Base-by-base conservation (phyloP, 1,139 yeast species). In the Lipomyces yarrowii region DNA sequence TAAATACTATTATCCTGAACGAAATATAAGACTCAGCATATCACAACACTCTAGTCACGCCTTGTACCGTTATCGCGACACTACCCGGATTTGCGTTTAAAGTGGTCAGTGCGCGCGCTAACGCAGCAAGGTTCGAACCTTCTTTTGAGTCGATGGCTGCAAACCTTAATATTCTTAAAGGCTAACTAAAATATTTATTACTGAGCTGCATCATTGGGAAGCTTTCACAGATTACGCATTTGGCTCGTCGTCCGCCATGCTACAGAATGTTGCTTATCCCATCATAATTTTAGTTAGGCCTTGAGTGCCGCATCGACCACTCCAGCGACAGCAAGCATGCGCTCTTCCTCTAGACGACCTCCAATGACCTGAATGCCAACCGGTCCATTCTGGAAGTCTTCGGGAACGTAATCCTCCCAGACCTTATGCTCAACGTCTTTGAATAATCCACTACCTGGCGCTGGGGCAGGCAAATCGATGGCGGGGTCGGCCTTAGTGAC, bases 401-500 rank as follows among this genome's bases (percentile, higher is more conserved):
- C 78, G 0, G 83, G 81, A 37, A 73, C 74, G 70, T 80, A 66
- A 42, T 66, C 69, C 33, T 64, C 69, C 68, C 68, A 66, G n/a
- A 35, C 7, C 10, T 30, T 48, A 61, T 61, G 58, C 62, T 66
- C 77, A 64, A 69, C 64, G 30, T 68, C 70, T 56, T 64, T 69
- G 65, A 77, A 79, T 60, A 70, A 61, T 8, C 73, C 74, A 39
- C 72, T 71, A 23, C 67, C 69, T 7, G 76, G 76, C 55, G 77
- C 71, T 48, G 74, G 77, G 64, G 67, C 68, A 18, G 70, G 65
- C 11, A 64, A 48, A 69, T 82, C 88, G 3, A 80, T 68, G 2
- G 73, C 73, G 62, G 79, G 78, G 68, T 82, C 80, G 15, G 84
- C 86, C 56, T 77, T 76, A 3, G 84, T 80, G 13, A 85, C 83